Conservation (phyloP, 371 early-diverging fungal species). For the Lichtheimia hyalospora region DNA sequence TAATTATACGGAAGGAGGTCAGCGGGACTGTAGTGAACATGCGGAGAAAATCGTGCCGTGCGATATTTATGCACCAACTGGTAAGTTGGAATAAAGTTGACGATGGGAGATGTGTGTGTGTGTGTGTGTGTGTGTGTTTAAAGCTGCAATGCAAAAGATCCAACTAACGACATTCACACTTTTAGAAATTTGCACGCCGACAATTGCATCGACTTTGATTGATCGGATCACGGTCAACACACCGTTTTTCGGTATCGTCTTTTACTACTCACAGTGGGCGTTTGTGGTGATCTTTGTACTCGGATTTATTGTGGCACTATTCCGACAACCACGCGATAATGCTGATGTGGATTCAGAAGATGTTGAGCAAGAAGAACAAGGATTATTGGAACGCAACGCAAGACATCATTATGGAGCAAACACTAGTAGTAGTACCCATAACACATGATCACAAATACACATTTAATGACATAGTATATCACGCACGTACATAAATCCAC, state of each 20-base stretch:
- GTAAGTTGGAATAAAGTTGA: conserved; percentile 17
- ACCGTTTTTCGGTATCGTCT: conserved; percentile 55
- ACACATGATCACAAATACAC: too few species aligned
- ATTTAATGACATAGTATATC: too few species aligned
- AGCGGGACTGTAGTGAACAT: conserved; percentile 48
- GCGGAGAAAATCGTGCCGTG: conserved; percentile 59
- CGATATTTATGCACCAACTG: conserved; percentile 54
- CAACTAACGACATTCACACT: neutral
- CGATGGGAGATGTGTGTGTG: neutral
- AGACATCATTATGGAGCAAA: neutral
- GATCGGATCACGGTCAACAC: conserved; percentile 52
- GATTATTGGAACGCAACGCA: conserved; percentile 7
- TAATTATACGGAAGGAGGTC: conserved; percentile 51
- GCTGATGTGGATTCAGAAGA: conserved; percentile 19
- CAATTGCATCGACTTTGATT: conserved; percentile 54
- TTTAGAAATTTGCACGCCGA: conserved; percentile 61
- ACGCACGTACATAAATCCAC: too few species aligned
- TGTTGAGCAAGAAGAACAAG: conserved; percentile 18
- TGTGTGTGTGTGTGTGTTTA: too few species aligned
- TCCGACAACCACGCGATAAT: conserved; percentile 29
- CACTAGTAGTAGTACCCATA: too few species aligned
- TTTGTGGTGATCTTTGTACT: conserved; percentile 49
- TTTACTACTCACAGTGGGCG: conserved; percentile 59
- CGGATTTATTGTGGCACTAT: conserved; percentile 35
- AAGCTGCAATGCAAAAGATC: too few species aligned